These are phyloP conservation scores for Diplodia mutila DNA, from an alignment of 2,329 filamentous ascomycete species.

Conservation along the genomic window DNA sequence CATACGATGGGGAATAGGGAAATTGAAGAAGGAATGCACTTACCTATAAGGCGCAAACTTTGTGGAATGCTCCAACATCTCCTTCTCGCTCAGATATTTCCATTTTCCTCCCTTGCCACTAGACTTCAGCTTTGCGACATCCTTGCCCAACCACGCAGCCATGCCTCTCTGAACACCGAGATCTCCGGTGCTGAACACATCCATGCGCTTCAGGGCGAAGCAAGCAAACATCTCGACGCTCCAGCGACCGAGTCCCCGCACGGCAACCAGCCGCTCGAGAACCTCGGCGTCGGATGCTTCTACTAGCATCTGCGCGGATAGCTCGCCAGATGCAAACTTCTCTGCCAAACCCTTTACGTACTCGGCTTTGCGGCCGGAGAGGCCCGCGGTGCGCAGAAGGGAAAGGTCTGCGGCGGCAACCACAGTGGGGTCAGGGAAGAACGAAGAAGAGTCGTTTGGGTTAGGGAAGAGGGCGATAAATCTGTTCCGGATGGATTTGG, in stretches of 20 bases:
- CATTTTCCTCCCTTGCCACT: constrained; percentile 79
- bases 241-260: constrained; percentile 87
- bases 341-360: constrained; percentile 85
- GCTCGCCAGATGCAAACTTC: constrained; percentile 75
- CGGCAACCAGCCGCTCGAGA: constrained; percentile 77
- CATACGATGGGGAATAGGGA: background rate
- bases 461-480: constrained; percentile 73
- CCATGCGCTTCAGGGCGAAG: constrained; percentile 91
- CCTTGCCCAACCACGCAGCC: constrained; percentile 81
- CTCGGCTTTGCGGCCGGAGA: constrained; percentile 94
- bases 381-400: constrained; percentile 77
- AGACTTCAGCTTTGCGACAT: constrained; percentile 79
- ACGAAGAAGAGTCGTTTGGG: constrained; percentile 32
- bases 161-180: constrained; percentile 93
- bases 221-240: constrained; percentile 98
- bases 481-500: constrained; percentile 83
- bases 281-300: constrained; percentile 84
- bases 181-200: constrained; percentile 91
- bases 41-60: constrained; percentile 81
- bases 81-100: constrained; percentile 95
- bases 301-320: constrained; percentile 75
- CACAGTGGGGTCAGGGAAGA: constrained; percentile 76
- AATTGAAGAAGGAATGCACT: constrained; percentile 32
- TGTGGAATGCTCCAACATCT: constrained; percentile 83
- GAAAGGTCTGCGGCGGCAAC: constrained; percentile 68